Evolutionary conservation across 306 rosid genomes (phyloP), one percentile per base, ranked within the genome.

Genomic region (Prosopis cineraria): DNA sequence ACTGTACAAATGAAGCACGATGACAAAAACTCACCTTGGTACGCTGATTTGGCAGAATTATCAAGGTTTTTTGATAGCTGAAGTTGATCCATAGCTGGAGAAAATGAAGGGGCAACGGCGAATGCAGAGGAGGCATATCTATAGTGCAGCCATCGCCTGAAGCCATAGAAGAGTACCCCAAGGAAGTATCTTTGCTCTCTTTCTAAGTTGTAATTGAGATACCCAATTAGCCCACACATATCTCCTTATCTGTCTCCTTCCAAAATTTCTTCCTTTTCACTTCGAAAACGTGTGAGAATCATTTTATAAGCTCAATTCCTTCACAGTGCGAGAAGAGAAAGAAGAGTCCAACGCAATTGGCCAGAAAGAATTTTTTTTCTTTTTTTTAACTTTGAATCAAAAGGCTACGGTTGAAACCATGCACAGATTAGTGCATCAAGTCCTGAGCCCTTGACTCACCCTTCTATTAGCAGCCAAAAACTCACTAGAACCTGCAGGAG

Each of bases 161-260:
- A 85, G 20, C 87, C 90, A 76, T 87, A 77, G 74, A 85, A 88
- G 44, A 83, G 83, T 24, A 82, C 84, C 76, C 55, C 90, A 14
- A 84, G 83, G 78, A 89, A 82, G 64, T 53, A 84, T 20, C 93
- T 83, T 78, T 84, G 80, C 76, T 86, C 88, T 70, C 86, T 83
- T 56, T 82, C 78, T 3, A 83, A 83, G 30, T 84, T 72, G 87
- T 84, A 83, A 74, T 83, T 85, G 85, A 90, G 79, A 76, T 88
- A 84, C 13, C 92, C 92, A 73, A 90, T 86, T 31, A 86, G 87
- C 84, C 92, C 94, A 84, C 85, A 86, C 94, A 90, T 90, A 71
- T 14, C 52, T 11, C 68, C 56, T 6, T 43, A 20, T 12, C 30
- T 29, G 3, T n/a, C 29, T 30, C 6, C 33, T 39, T 22, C 19